phyloP scores from a whole-genome alignment of 129 eudicot species.

The Tanacetum coccineum region DNA sequence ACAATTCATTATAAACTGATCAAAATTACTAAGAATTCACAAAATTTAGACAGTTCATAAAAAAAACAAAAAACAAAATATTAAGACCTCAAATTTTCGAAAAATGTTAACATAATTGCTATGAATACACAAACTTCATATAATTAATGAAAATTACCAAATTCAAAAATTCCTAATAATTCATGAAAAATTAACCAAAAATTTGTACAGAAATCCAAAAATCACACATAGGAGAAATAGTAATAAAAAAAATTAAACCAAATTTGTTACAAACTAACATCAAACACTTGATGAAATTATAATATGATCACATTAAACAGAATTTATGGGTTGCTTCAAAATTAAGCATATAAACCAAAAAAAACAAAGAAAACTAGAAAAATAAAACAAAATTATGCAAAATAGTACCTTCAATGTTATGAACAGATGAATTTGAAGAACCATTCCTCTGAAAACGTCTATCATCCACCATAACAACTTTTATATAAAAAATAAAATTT shows the following conservation, averaged over 20 bases:
- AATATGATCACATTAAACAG: constrained; percentile 10
- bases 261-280: constrained; percentile 9
- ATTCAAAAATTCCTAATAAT: background rate
- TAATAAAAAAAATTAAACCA: background rate
- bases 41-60: constrained; percentile 7
- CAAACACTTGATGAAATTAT: background rate
- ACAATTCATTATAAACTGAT: background rate
- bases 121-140: too few relatives aligned
- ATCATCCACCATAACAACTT: constrained; percentile 61
- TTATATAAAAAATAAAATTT: background rate
- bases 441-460: constrained; percentile 69
- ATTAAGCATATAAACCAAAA: constrained; percentile 26
- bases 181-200: background rate
- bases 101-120: background rate
- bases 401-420: constrained; percentile 56
- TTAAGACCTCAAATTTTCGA: constrained; percentile 1
- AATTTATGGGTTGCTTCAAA: constrained; percentile 32
- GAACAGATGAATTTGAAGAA: constrained; percentile 45
- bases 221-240: background rate
- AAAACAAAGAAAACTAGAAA: constrained; percentile 15
- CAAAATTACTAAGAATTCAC: background rate
- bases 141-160: background rate
- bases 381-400: constrained; percentile 3
- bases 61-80: background rate
- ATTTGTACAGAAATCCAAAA: background rate